Evolutionary conservation across 768 basidiomycete genomes (phyloP), one percentile per base, ranked within the genome.

Genomic region (Phlegmacium glaucopus): DNA sequence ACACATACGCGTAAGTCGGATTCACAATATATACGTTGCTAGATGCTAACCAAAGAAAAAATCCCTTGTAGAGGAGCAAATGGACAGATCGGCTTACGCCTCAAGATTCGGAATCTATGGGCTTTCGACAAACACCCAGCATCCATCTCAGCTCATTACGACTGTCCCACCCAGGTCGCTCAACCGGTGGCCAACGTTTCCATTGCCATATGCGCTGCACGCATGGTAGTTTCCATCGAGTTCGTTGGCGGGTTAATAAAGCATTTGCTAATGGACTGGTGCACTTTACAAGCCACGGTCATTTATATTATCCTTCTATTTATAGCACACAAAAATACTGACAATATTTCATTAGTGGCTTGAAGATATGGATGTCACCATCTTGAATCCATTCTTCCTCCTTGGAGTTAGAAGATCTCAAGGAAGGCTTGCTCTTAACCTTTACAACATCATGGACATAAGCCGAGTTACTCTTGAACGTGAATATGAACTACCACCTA

Each of bases 21-120:
- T 38, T 12, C 22, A 30, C 15, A 11, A 16, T 38, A 18, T 34
- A 22, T 28, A 22, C 22, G 39, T 13, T n/a, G 11, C 18, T 45
- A 42, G 15, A 15, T 44, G 5, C 5, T 22, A 22, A 22, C 2
- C 5, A 3, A 22, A 22, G 2, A 22, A 22, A 22, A 3, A 22
- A 22, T n/a, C n/a, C 22, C 5, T 49, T 42, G 27, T 53, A 71
- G 68, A 12, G 66, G 67, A 34, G 64, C 72, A 50, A 69, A 66
- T 50, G 74, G 73, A 22, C 65, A 69, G 25, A 62, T 73, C 40
- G 65, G 65, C 17, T 58, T 79, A 9, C 70, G 73, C 37, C 57
- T 84, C 52, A 78, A 78, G 51, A 70, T 84, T 48, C 75, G 79
- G 49, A 69, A 81, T 57, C 61, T 83, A 42, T 76, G 75, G 68